A percentile compares a stretch with the other conserved stretches of the same genome.
Conservation (phyloP, 768 basidiomycete genomes). For the Rubroboletus pulcherrimus region DNA sequence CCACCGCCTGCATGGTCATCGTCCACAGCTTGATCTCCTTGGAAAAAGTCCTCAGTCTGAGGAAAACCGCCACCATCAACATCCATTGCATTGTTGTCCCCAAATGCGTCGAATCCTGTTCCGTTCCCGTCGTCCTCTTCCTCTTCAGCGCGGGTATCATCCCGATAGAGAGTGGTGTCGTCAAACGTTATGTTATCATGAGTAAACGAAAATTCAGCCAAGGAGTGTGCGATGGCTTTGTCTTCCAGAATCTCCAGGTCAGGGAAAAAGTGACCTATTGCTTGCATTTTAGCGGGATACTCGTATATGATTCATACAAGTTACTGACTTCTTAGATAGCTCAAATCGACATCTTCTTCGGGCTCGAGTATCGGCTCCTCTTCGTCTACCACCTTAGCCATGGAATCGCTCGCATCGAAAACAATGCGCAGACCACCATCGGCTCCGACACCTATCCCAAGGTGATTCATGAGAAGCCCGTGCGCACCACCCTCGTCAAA, state of each 20-base stretch:
- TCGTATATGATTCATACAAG: background rate
- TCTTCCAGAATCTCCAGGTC: constrained; percentile 58
- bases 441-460: constrained; percentile 69
- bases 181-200: constrained; percentile 59
- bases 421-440: constrained; percentile 87
- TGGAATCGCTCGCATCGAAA: constrained; percentile 93
- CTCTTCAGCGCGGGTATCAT: constrained; percentile 42
- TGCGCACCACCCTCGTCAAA: constrained; percentile 98
- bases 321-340: constrained; percentile 54
- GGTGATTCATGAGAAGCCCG: constrained; percentile 95
- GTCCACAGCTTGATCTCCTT: constrained; percentile 53
- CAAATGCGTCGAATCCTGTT: constrained; percentile 21
- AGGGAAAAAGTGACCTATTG: constrained; percentile 67
- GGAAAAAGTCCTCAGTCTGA: constrained; percentile 63
- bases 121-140: constrained; percentile 33
- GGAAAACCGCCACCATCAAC: constrained; percentile 38
- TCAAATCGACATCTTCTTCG: constrained; percentile 63
- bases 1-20: constrained; percentile 43
- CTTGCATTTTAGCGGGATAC: constrained; percentile 4
- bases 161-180: constrained; percentile 56
- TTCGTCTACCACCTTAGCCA: constrained; percentile 73
- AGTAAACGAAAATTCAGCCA: constrained; percentile 79
- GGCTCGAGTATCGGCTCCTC: constrained; percentile 62
- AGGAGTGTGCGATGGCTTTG: constrained; percentile 76
- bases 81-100: constrained; percentile 32